Evolutionary conservation across 148 eudicot species (phyloP).

Genomic region (Nepenthes mirabilis): DNA sequence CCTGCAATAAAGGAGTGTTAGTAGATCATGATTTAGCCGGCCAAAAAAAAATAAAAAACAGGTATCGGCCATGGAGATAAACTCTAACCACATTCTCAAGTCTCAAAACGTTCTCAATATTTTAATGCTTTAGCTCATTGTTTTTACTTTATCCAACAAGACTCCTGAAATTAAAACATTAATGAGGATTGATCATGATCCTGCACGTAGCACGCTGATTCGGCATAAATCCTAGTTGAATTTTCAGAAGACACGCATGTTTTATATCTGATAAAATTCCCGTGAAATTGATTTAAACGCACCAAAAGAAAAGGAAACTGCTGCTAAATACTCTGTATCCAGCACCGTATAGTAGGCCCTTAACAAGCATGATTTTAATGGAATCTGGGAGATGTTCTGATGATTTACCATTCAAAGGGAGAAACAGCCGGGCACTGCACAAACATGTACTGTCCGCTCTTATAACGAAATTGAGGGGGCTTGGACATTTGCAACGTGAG

Average conservation of each 20-base stretch:
- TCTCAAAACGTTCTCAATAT: not conserved
- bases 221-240: too few species aligned
- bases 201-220: not conserved
- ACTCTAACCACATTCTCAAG: not conserved
- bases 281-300: too few species aligned
- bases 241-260: too few species aligned
- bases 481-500: slow-evolving; percentile 92
- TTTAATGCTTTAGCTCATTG: not conserved
- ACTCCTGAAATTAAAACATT: not conserved
- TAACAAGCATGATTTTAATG: not conserved
- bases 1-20: slow-evolving; percentile 28
- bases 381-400: not conserved
- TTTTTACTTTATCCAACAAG: too few species aligned
- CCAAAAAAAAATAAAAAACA: not conserved
- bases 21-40: not conserved
- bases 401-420: slow-evolving; percentile 79
- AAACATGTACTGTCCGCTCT: slow-evolving; percentile 97
- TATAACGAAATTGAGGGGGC: slow-evolving; percentile 74
- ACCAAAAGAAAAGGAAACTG: too few species aligned
- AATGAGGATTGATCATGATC: not conserved
- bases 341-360: too few species aligned
- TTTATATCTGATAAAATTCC: too few species aligned
- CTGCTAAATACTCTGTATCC: too few species aligned
- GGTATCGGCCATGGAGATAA: not conserved
- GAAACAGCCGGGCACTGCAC: slow-evolving; percentile 96